phyloP scores from a whole-genome alignment of 1,139 yeast genomes.

The Saccharomyces uvarum region DNA sequence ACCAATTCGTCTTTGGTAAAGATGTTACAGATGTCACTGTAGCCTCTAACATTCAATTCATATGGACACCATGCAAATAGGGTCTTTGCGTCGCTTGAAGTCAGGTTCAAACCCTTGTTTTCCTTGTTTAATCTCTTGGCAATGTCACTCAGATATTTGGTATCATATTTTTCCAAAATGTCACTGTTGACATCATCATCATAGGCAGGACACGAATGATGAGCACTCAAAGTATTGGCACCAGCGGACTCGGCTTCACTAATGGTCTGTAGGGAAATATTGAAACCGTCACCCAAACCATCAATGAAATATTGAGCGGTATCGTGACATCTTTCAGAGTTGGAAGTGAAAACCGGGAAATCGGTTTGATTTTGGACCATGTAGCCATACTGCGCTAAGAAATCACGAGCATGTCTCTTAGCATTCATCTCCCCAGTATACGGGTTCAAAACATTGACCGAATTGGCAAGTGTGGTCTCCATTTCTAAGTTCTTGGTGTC shows the following conservation, averaged over 20 bases:
- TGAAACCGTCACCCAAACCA: constrained; percentile 11
- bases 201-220: constrained; percentile 30
- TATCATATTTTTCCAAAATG: constrained; percentile 19
- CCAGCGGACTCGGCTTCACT: constrained; percentile 35
- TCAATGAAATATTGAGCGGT: constrained; percentile 16
- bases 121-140: constrained; percentile 36
- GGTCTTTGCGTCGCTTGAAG: constrained; percentile 37
- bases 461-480: constrained; percentile 17
- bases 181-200: constrained; percentile 20
- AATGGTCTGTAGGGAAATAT: constrained; percentile 18
- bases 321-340: constrained; percentile 20
- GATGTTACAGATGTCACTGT: constrained; percentile 46
- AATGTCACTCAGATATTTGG: constrained; percentile 33
- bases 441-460: constrained; percentile 15
- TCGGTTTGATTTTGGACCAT: constrained; percentile 11
- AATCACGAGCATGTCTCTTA: constrained; percentile 17
- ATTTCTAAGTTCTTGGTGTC: constrained; percentile 24
- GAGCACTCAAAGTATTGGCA: constrained; percentile 37
- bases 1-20: constrained; percentile 52
- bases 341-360: constrained; percentile 18
- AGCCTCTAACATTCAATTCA: constrained; percentile 49
- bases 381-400: constrained; percentile 13
- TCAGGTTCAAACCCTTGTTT: constrained; percentile 40
- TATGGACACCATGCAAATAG: constrained; percentile 49
- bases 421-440: constrained; percentile 20